A percentile compares a stretch with the other conserved stretches of the same genome.
phyloP scores from a whole-genome alignment of 305 asterid genomes.

The Solanum hybrid region DNA sequence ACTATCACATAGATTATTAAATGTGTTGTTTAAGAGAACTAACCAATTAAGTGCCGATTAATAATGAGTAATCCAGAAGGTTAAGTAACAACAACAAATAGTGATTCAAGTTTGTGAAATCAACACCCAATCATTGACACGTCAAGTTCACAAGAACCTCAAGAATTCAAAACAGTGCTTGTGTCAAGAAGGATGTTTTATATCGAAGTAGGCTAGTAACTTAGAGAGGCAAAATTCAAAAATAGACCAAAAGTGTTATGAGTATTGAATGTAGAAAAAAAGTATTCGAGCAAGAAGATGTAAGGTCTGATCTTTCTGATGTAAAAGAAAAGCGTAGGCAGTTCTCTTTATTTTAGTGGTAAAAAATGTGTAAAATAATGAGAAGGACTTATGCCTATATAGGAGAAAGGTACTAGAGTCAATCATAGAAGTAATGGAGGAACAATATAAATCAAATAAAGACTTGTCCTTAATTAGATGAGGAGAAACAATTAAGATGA shows the following conservation, averaged over 20 bases:
- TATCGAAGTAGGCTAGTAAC: no score
- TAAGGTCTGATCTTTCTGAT: not conserved
- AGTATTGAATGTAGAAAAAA: no score
- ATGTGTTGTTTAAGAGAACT: not conserved
- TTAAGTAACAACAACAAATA: not conserved
- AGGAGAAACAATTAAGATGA: not conserved
- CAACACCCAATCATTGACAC: not conserved
- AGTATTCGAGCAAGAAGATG: not conserved
- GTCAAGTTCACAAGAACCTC: not conserved
- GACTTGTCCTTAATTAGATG: not conserved
- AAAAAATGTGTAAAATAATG: not conserved
- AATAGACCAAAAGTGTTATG: not conserved
- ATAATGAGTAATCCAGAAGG: not conserved
- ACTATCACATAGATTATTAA: not conserved
- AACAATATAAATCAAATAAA: not conserved
- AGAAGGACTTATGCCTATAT: not conserved
- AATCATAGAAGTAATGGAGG: not conserved
- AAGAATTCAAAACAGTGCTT: not conserved
- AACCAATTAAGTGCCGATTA: not conserved
- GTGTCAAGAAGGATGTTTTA: not conserved
- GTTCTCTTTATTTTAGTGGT: not conserved
- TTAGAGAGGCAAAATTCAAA: not conserved
- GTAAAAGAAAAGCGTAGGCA: not conserved
- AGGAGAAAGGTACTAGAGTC: not conserved
- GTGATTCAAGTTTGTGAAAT: not conserved